phyloP scores from a whole-genome alignment of 495 filamentous ascomycete genomes.

The Podospora comata region DNA sequence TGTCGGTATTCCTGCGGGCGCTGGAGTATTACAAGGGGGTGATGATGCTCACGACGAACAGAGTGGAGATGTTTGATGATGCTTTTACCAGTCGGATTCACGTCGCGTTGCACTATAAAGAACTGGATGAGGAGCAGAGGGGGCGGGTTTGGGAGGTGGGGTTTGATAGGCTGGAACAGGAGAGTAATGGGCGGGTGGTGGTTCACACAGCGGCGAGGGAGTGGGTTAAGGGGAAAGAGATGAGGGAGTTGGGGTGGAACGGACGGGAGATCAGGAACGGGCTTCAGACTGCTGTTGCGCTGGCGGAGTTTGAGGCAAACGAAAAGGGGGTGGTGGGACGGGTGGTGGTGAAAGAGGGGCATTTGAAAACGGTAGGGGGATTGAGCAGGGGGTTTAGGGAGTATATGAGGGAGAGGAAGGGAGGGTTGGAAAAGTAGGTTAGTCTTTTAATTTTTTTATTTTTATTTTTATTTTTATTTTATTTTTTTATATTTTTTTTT shows the following conservation, averaged over 20 bases:
- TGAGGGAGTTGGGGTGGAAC: conserved; percentile 35
- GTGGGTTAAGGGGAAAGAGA: conserved; percentile 15
- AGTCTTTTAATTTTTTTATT: not conserved
- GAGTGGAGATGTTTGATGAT: conserved; percentile 41
- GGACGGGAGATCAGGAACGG: conserved; percentile 45
- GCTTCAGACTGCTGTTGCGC: conserved; percentile 43
- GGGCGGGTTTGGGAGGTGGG: conserved; percentile 40
- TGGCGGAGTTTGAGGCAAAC: conserved; percentile 42
- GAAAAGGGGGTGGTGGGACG: conserved; percentile 28
- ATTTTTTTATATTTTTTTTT: not conserved
- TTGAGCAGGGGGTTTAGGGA: conserved; percentile 44
- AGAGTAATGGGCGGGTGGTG: not conserved
- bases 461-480: not conserved
- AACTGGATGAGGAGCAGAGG: conserved; percentile 35
- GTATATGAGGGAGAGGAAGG: conserved; percentile 20
- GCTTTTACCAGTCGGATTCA: conserved; percentile 45
- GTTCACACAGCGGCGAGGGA: not conserved
- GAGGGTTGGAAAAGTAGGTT: conserved; percentile 2
- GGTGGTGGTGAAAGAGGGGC: conserved; percentile 35
- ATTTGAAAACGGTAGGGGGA: conserved; percentile 36
- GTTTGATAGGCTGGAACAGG: conserved; percentile 36
- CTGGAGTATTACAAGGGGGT: conserved; percentile 45
- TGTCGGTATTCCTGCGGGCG: conserved; percentile 56
- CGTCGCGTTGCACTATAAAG: conserved; percentile 41
- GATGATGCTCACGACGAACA: conserved; percentile 45